Base-by-base conservation (phyloP, 306 rosid genomes). In the Vicia villosa region DNA sequence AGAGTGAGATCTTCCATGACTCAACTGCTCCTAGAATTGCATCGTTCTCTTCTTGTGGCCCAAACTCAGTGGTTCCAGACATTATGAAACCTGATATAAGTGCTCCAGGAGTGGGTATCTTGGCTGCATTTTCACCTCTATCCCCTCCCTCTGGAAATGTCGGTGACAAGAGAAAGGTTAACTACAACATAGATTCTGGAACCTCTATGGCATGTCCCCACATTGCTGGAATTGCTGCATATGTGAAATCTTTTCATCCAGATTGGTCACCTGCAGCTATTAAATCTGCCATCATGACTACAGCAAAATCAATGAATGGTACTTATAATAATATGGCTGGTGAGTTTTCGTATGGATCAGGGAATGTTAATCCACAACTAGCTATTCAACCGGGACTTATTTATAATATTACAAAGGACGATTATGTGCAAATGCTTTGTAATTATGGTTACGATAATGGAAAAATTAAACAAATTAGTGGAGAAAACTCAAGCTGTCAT, bases 281-380 rank as follows among this genome's bases (percentile, higher is more conserved):
- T 2, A 22, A 26, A 26, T 26, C 30, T 2, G 30, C 30, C 30
- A 26, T 26, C 30, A 26, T 26, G 30, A 26, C 30, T 3, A 26
- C 30, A 26, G 4, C 30, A 26, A 26, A 26, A 26, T 26, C 30
- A 26, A 3, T 26, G 30, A 26, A 26, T 26, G 30, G 30, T 26
- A 26, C 30, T 32, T 32, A 6, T 6, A 32, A 32, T 32, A 6
- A 32, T 32, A 0, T 32, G 37, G 37, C 37, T 1, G 37, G 37
- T 1, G 75, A 70, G 22, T 70, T 8, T 70, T 11, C 66, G 16
- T 70, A 70, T 16, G 66, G 58, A 1, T 10, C 75, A 3, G 75
- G 75, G 5, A 28, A 40, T 41, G 43, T 42, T 10, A 70, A 70
- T 26, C 66, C 66, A 3, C 8, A 1, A 15, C 19, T 15, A 41